Percentiles rank a stretch among this genome's conserved stretches.
These are phyloP conservation scores for Calvatia gigantea DNA, from an alignment of 768 basidiomycete species.

Conservation along the genomic window DNA sequence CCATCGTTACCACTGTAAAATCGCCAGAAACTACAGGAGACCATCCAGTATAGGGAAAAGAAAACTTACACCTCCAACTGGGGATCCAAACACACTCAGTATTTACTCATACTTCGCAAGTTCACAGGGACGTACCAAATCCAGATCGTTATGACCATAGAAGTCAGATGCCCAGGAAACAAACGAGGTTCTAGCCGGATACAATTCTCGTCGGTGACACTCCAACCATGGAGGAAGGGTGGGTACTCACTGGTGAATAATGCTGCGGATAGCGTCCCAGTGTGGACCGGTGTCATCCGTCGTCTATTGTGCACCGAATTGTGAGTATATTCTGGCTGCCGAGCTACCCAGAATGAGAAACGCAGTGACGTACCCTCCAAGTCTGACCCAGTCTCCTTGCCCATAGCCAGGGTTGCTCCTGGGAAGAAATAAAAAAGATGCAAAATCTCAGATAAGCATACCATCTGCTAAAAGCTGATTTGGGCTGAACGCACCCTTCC, in stretches of 20 bases:
- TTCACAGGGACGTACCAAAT: conserved; percentile 42
- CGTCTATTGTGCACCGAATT: conserved; percentile 29
- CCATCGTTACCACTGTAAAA: conserved; percentile 55
- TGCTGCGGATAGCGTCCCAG: conserved; percentile 48
- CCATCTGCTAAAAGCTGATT: conserved; percentile 26
- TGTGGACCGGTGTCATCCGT: conserved; percentile 47
- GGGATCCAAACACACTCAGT: conserved; percentile 5
- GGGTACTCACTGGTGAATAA: conserved; percentile 49
- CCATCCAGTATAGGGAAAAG: neutral
- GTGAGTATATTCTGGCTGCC: neutral
- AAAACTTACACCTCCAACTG: conserved; percentile 55
- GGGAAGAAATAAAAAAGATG: neutral
- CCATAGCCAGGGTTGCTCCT: conserved; percentile 67
- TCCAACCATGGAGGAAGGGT: conserved; percentile 13
- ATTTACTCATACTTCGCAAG: neutral
- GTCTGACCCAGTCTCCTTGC: conserved; percentile 57
- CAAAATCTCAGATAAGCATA: too few relatives aligned
- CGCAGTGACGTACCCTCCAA: conserved; percentile 48
- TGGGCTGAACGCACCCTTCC: conserved; percentile 43
- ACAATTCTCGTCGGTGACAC: neutral
- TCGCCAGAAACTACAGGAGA: neutral
- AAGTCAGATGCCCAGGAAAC: conserved; percentile 60
- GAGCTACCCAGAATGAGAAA: neutral
- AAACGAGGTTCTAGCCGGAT: conserved; percentile 53
- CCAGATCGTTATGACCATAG: conserved; percentile 66